phyloP scores from a whole-genome alignment of 495 filamentous ascomycete species.

The Daldinia decipiens region DNA sequence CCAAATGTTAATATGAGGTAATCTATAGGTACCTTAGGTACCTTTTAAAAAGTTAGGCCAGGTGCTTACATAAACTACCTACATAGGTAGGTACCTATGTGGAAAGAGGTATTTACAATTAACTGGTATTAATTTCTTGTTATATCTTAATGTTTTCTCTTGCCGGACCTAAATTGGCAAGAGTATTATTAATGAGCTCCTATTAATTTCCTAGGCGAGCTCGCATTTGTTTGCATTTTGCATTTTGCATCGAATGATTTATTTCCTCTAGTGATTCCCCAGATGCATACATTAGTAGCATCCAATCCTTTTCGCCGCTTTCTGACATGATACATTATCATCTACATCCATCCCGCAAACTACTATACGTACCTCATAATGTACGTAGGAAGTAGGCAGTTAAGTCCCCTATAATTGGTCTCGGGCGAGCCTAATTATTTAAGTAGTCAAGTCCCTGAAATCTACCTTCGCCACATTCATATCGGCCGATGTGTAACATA shows the following conservation, averaged over 20 bases:
- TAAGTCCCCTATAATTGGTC: slow-evolving; percentile 20
- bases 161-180: not conserved
- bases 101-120: slow-evolving; percentile 5
- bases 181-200: not conserved
- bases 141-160: slow-evolving; percentile 1
- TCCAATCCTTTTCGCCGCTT: slow-evolving; percentile 18
- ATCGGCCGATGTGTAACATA: slow-evolving; percentile 6
- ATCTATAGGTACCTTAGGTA: no score
- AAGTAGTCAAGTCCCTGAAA: slow-evolving; percentile 5
- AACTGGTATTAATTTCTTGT: not conserved
- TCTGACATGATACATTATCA: slow-evolving; percentile 24
- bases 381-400: not conserved
- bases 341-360: slow-evolving; percentile 34
- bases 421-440: not conserved
- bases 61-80: no score
- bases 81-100: no score
- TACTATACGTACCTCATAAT: not conserved
- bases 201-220: slow-evolving; percentile 1
- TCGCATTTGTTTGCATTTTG: slow-evolving; percentile 6
- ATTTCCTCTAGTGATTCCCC: slow-evolving; percentile 24
- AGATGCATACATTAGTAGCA: slow-evolving; percentile 10
- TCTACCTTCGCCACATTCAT: slow-evolving; percentile 21
- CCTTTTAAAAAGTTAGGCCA: not conserved
- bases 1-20: not conserved
- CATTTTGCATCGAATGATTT: slow-evolving; percentile 10